Base-by-base conservation (phyloP, 805 yeast species). In the Myxozyma neglecta region DNA sequence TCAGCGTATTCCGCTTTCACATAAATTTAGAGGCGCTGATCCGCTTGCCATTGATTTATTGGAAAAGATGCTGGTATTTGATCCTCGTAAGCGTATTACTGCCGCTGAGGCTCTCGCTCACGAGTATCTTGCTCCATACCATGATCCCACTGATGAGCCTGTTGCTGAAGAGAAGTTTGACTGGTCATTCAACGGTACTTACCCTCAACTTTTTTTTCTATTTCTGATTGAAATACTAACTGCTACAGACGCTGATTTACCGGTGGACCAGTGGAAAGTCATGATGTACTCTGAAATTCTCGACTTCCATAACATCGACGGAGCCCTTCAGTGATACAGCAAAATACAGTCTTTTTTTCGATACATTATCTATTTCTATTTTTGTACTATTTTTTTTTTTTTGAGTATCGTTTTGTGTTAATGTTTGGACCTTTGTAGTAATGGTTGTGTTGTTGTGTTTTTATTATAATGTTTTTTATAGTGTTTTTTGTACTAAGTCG, bases 261-360 rank as follows among this genome's bases (percentile, higher is more conserved):
- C 98, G 2, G 94, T 94, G 16, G 98, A 94, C 72, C 90, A 97
- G 46, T 93, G 99, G 99, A 86, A 96, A 78, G 96, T 91, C 18
- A 93, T 94, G 98, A 93, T 94, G 97, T 94, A 94, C 77, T 88
- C 96, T 56, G 99, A 93, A 77, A 94, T 93, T 65, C 80, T 94
- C 68, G 97, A 93, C 74, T 93, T 91, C 83, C 98, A 93, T 76
- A 96, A 91, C 74, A 89, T 89, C 61, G 92, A 86, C 34, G 67
- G 67, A 20, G 62, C 50, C 6, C 45, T 39, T n/a, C 46, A 10
- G 46, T 46, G 42, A 39, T 51, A 40, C 20, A 2, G 37, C 9
- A 5, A 18, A 9, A 9, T 16, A 20, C 18, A 44, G 29, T 6
- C n/a, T 18, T 40, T 10, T 40, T 10, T 6, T 40, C 13, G 24